Evolutionary conservation across 2,329 filamentous ascomycete genomes (phyloP).

Genomic region (Tolypocladium ophioglossoides): DNA sequence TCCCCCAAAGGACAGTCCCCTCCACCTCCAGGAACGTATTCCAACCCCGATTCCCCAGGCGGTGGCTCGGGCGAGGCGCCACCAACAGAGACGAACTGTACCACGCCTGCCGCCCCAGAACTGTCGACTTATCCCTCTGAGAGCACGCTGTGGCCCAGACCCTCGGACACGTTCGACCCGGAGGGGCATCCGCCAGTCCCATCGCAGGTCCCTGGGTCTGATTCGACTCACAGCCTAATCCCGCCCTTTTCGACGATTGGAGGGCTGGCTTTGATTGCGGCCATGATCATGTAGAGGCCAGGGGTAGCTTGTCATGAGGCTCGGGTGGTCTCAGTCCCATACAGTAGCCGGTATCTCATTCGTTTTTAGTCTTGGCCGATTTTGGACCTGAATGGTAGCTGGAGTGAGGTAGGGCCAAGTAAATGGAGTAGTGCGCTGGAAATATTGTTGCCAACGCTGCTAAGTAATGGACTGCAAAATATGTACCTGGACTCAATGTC

Average conservation of each 20-base stretch:
- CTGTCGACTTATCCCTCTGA: slow-evolving; percentile 9
- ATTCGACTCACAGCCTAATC: slow-evolving; percentile 11
- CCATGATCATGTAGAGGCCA: slow-evolving; percentile 12
- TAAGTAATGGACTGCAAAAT: not conserved
- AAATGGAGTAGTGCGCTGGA: not conserved
- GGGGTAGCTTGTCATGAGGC: not conserved
- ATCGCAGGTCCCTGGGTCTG: slow-evolving; percentile 16
- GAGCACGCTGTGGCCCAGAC: slow-evolving; percentile 11
- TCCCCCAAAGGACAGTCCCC: not conserved
- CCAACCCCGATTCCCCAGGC: not conserved
- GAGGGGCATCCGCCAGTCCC: slow-evolving; percentile 12
- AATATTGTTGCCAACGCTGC: not conserved
- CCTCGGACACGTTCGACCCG: slow-evolving; percentile 8
- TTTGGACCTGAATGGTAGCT: not conserved
- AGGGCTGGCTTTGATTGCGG: slow-evolving; percentile 15
- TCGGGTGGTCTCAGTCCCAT: not conserved
- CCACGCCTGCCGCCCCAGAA: slow-evolving; percentile 4
- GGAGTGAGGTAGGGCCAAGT: not conserved
- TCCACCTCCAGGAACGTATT: not conserved
- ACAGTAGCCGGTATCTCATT: not conserved
- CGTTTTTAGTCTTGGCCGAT: not conserved
- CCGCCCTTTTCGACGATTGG: slow-evolving; percentile 12
- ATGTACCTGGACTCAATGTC: not conserved
- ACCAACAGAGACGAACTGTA: slow-evolving; percentile 2
- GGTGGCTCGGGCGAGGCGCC: not conserved